Evolutionary conservation across 1,284 basidiomycete species (phyloP), one percentile per base, ranked within the genome.

Genomic region (Malassezia furfur): DNA sequence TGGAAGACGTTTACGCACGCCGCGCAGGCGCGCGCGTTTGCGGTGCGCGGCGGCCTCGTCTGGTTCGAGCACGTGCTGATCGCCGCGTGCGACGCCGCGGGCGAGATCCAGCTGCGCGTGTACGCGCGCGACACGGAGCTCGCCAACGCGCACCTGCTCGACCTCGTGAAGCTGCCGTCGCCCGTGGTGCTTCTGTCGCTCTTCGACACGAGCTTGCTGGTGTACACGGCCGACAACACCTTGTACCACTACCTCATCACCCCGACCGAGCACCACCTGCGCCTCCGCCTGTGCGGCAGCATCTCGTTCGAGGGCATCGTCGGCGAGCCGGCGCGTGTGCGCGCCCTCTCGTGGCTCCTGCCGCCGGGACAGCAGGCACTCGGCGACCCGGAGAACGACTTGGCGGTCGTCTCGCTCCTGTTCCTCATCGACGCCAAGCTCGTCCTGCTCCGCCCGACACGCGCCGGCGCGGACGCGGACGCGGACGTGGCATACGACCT

Each of bases 11-110:
- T 96, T 68, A 80, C 80, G 9, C 84, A 85, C 61, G 82, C 86
- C 59, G 78, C 82, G n/a, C 89, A 98, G 75, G 93, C 96, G 72
- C 84, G 88, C 63, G 83, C 84, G 0, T 94, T 98, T 67, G 76
- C 80, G 2, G 91, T 99, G 11, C 83, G 84, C 67, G 94, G 94
- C 17, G 94, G 94, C 3, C 76, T 99, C 66, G 77, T 93, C 19
- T 99, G 94, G 94, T 98, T 94, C 73, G 88, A 93, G 64, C 91
- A 96, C 72, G 88, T 96, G 4, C 79, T 99, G 50, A 85, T 99
- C 56, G 91, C 84, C 17, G 90, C 89, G 0, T 10, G 85, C 19
- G 91, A 73, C 48, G 59, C 63, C 11, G 63, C 58, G 2, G 70
- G 66, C 34, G 62, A 67, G 48, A 55, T 59, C 30, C 68, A 74